Evolutionary conservation across 2,329 filamentous ascomycete species (phyloP), one percentile per base, ranked within the genome.

Genomic region (Fusarium sp.): DNA sequence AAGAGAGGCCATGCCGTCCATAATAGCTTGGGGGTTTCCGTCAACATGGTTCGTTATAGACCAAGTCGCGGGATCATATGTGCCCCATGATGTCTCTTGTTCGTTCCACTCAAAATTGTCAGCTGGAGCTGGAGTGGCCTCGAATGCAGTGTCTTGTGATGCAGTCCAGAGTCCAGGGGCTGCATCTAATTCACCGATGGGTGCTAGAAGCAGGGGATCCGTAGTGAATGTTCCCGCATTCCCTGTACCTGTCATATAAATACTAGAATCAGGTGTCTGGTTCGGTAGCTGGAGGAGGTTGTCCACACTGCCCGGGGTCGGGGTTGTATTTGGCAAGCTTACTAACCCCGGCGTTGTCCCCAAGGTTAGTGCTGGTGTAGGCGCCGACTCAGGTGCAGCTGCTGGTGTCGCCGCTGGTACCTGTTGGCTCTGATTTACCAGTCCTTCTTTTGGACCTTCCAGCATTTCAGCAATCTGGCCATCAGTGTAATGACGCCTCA

Each of bases 21-120:
- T 71, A 19, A 71, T 71, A 7, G 69, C 57, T 23, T 71, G 69
- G 4, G 69, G 56, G 1, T 67, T 70, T 10, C 67, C 67, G 3
- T 71, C 67, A 8, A 66, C 62, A 15, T 66, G 63, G 10, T 41
- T 69, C 3, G 67, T 62, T 31, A 62, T 71, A 9, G 57, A 63
- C 62, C 62, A 70, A 5, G 33, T 70, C 4, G 67, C 44, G 5
- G 67, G 67, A 15, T 70, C 68, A 1, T 70, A 68, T 4, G 62
- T 67, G 3, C 67, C 56, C 69, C 69, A 61, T 12, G 69, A 71
- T 2, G 63, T 57, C 51, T 71, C 69, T n/a, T 71, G 69, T 5
- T 71, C 69, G 21, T 71, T 71, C 69, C 69, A 71, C 19, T 71
- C 67, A 5, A 71, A 71, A 15, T 68, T 56, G n/a, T 71, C 67